Conservation (phyloP, 257 asterid species). For the Primulina eburnea region DNA sequence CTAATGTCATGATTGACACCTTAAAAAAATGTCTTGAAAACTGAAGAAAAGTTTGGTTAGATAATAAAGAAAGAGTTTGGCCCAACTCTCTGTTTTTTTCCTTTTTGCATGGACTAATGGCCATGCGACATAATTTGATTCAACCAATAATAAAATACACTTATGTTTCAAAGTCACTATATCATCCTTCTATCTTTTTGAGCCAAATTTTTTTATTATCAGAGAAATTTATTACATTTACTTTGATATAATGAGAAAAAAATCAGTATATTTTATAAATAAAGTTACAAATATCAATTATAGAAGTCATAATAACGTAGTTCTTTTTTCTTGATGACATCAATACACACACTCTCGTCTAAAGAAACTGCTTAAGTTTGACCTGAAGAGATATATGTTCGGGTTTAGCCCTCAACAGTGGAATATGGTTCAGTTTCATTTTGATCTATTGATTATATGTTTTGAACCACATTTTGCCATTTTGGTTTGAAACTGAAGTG, state of each 20-base stretch:
- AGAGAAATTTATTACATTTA: background rate
- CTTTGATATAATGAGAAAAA: background rate
- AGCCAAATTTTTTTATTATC: background rate
- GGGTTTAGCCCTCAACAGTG: background rate
- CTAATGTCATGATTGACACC: conserved; percentile 17
- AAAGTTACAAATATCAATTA: no score
- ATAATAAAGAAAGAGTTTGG: no score
- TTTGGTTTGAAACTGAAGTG: no score
- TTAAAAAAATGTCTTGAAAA: conserved; percentile 9
- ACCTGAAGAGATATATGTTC: background rate
- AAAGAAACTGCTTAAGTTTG: no score
- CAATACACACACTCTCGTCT: no score
- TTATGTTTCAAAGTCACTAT: background rate
- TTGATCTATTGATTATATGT: background rate
- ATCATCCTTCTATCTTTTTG: background rate
- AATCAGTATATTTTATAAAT: background rate
- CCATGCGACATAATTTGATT: background rate
- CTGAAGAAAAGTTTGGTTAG: no score
- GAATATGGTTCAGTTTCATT: background rate
- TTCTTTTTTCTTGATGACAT: no score
- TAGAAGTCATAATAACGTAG: no score
- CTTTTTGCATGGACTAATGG: background rate
- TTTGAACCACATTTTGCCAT: background rate
- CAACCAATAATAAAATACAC: background rate
- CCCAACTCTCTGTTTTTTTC: background rate